Base-by-base conservation (phyloP, 2,329 filamentous ascomycete species). In the Colletotrichum simmondsii region DNA sequence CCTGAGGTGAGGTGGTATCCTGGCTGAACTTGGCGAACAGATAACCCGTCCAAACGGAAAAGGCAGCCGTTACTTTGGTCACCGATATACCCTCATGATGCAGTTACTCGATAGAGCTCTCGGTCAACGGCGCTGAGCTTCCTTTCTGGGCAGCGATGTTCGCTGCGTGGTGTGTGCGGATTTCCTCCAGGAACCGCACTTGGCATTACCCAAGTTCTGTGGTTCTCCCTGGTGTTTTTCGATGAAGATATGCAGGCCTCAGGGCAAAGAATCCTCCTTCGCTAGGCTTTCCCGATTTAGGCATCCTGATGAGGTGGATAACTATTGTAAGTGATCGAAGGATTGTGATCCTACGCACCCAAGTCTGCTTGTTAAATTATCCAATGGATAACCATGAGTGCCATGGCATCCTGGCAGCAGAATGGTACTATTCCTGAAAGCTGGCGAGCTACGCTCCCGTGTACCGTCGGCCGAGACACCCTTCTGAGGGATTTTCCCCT, bases 401-500 rank as follows among this genome's bases (percentile, higher is more conserved):
- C 4, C 32, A 35, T 57, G 56, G 19, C 26, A 16, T 57, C 46
- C 62, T 2, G 12, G 22, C 3, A 37, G 7, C 22, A 68, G 49
- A 14, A 58, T 5, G 30, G 53, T 52, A 32, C 49, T 56, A 11
- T 26, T 46, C 22, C 24, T 42, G 10, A 4, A 58, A 32, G 30
- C 24, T 42, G 32, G 28, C 32, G 32, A 12, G 53, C 52, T 42
- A 49, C 10, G 42, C 32, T 59, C 54, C 42, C 68, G 59, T 46
- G n/a, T 8, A 28, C 19, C 22, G 22, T 60, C 65, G 65, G 70
- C 42, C 65, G 30, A 72, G 22, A 19, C 60, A 49, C 37, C 60
- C 66, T 26, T 65, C 54, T 72, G 66, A 70, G 66, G 30, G 37
- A 61, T 59, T 60, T 32, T 19, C 22, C 56, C 42, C 7, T 22